phyloP scores from a whole-genome alignment of 306 rosid genomes.

The Dalbergia cultrata region DNA sequence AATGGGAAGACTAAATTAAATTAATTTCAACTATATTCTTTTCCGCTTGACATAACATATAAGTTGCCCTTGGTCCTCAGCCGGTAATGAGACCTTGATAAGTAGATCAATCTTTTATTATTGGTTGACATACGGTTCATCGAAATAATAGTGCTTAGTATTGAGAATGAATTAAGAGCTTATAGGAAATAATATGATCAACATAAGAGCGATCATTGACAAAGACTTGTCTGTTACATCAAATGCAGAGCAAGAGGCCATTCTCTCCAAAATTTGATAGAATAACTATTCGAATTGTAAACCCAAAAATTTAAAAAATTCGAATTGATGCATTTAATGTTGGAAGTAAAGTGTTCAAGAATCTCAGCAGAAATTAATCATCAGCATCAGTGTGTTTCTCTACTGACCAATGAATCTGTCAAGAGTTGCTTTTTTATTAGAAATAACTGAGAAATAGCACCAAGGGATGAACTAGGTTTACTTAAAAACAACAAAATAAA shows the following conservation, averaged over 20 bases:
- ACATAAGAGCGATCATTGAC: constrained; percentile 4
- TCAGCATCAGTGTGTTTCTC: neutral
- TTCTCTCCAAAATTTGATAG: neutral
- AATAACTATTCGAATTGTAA: neutral
- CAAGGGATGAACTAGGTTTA: neutral
- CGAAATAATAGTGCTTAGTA: neutral
- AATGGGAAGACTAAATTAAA: neutral
- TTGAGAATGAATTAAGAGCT: constrained; percentile 24
- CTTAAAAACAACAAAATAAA: neutral
- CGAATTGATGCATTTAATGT: neutral
- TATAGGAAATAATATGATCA: neutral
- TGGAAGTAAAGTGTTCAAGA: neutral
- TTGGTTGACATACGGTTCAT: neutral
- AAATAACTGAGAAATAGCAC: neutral
- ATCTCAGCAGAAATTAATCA: constrained; percentile 28
- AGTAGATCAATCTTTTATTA: neutral
- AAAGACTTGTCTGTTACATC: neutral
- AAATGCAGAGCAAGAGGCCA: neutral
- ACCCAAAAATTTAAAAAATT: too few species aligned
- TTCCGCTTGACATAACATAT: neutral
- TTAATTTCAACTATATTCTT: neutral
- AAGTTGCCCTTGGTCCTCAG: neutral
- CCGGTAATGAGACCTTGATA: neutral
- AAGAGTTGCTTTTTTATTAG: neutral
- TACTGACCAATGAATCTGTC: neutral